phyloP scores from a whole-genome alignment of 2,329 filamentous ascomycete species.

The Phaeophleospora eucalypticola region DNA sequence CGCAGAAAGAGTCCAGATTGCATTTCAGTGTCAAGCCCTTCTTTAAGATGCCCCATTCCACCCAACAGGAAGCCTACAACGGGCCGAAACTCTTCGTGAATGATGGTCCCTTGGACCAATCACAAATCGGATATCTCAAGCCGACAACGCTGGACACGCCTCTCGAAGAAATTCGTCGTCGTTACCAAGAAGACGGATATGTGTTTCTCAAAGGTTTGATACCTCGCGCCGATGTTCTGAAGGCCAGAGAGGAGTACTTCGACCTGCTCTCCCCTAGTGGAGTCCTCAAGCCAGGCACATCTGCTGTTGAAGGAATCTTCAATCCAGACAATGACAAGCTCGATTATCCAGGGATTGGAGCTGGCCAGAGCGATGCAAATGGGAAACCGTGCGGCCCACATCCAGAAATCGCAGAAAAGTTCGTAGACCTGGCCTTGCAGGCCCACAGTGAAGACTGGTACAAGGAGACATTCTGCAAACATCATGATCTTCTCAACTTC shows the following conservation, averaged over 20 bases:
- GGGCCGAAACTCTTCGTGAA: slow-evolving; percentile 30
- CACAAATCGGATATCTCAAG: slow-evolving; percentile 33
- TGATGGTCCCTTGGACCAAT: slow-evolving; percentile 24
- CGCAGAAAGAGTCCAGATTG: too few species aligned
- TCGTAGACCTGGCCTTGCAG: slow-evolving; percentile 30
- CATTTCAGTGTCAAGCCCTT: too few species aligned
- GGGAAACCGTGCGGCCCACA: background rate
- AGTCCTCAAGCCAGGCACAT: slow-evolving; percentile 37
- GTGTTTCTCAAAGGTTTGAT: slow-evolving; percentile 42
- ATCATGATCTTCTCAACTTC: slow-evolving; percentile 34
- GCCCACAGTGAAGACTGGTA: slow-evolving; percentile 21
- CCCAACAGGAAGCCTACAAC: too few species aligned
- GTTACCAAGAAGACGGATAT: slow-evolving; percentile 40
- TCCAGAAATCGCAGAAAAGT: background rate
- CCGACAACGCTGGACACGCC: slow-evolving; percentile 35
- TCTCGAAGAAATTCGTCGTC: slow-evolving; percentile 37
- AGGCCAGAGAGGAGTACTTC: slow-evolving; percentile 41
- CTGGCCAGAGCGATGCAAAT: too few species aligned
- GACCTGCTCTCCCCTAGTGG: slow-evolving; percentile 36
- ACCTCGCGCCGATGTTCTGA: slow-evolving; percentile 42
- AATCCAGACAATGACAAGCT: slow-evolving; percentile 34
- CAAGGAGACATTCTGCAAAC: slow-evolving; percentile 22
- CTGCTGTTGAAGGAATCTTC: slow-evolving; percentile 41
- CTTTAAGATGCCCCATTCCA: too few species aligned
- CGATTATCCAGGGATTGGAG: slow-evolving; percentile 24